These are phyloP conservation scores for Euryodendron excelsum DNA, from an alignment of 148 eudicot genomes.

Conservation along the genomic window DNA sequence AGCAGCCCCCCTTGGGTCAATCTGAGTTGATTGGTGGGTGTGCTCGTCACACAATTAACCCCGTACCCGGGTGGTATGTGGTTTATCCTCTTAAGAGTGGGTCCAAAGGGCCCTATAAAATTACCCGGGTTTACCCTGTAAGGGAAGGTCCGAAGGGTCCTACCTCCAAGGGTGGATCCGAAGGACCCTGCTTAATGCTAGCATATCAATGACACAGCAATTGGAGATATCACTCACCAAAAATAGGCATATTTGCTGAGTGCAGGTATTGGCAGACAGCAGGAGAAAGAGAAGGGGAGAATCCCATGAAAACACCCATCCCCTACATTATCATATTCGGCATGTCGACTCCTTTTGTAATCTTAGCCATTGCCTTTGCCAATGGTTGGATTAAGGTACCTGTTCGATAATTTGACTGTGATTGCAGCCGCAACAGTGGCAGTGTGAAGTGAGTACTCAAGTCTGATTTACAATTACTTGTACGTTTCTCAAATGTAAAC, in stretches of 20 bases:
- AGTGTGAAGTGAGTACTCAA: neutral
- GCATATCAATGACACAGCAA: neutral
- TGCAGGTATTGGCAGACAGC: conserved; percentile 66
- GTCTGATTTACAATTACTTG: neutral
- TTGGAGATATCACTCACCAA: neutral
- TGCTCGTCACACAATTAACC: no score
- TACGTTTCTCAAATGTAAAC: neutral
- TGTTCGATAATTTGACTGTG: conserved; percentile 38
- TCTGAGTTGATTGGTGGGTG: no score
- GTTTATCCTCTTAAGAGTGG: no score
- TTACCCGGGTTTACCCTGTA: no score
- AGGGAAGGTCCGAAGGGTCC: no score
- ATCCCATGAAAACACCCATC: conserved; percentile 90
- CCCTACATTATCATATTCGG: conserved; percentile 91
- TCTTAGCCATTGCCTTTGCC: conserved; percentile 84
- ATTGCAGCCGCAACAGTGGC: conserved; percentile 16
- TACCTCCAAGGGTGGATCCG: no score
- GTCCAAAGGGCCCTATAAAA: no score
- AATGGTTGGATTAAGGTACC: conserved; percentile 98
- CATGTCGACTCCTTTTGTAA: conserved; percentile 92
- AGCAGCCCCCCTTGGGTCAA: no score
- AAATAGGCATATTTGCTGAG: neutral
- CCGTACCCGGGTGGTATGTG: no score
- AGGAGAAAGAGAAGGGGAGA: conserved; percentile 91
- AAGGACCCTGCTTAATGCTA: no score